Conservation (phyloP, 371 early-diverging fungal genomes). For the Capillidium heterosporum region DNA sequence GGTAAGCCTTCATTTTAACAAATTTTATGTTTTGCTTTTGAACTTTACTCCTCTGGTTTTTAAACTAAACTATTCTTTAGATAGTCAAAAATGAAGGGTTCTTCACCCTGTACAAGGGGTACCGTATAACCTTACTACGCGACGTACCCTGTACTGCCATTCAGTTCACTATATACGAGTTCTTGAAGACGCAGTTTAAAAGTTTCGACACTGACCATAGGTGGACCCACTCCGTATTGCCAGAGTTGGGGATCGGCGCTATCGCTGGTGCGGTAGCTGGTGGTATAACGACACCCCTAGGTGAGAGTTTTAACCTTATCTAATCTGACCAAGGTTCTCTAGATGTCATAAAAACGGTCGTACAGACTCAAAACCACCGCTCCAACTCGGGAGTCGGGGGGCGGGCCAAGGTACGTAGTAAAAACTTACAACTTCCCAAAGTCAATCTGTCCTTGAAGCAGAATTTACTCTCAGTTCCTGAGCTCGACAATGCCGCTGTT, state of each 20-base stretch:
- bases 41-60: neutral
- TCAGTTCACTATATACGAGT: conserved; percentile 55
- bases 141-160: conserved; percentile 55
- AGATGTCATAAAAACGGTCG: conserved; percentile 45
- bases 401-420: conserved; percentile 2
- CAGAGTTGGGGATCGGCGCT: conserved; percentile 35
- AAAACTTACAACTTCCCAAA: neutral
- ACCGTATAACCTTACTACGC: conserved; percentile 38
- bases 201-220: neutral
- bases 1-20: conserved; percentile 15
- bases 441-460: too few species aligned
- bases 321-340: neutral
- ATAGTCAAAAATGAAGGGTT: conserved; percentile 42
- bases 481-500: neutral
- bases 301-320: neutral
- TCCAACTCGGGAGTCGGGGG: conserved; percentile 2
- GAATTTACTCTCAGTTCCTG: neutral
- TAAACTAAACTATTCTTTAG: conserved; percentile 10
- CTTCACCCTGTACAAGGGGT: conserved; percentile 43
- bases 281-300: conserved; percentile 40
- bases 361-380: conserved; percentile 33
- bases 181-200: conserved; percentile 2
- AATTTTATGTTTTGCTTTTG: conserved; percentile 3
- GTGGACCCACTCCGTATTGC: conserved; percentile 17
- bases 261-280: conserved; percentile 49